phyloP scores from a whole-genome alignment of 495 filamentous ascomycete species.

The Trichocladium antarcticum region DNA sequence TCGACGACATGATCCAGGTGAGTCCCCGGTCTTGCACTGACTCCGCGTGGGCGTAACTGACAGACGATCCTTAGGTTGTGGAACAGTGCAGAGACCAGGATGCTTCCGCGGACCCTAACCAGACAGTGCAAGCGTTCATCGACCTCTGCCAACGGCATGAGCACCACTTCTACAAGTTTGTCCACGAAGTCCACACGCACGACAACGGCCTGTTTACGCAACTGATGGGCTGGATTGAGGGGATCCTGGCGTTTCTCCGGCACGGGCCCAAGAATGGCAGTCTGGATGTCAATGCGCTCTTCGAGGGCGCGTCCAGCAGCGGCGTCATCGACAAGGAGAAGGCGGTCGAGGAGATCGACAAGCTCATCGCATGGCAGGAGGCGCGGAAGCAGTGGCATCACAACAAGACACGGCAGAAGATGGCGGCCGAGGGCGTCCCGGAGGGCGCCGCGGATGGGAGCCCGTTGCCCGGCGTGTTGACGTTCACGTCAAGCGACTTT shows the following conservation, averaged over 20 bases:
- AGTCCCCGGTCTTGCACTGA: conserved; percentile 2
- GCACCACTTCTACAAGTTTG: conserved; percentile 95
- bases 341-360: conserved; percentile 71
- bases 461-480: conserved; percentile 28
- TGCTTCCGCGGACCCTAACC: conserved; percentile 87
- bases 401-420: conserved; percentile 96
- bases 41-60: background rate
- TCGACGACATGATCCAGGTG: conserved; percentile 75
- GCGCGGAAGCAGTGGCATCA: conserved; percentile 93
- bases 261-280: conserved; percentile 67
- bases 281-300: conserved; percentile 86
- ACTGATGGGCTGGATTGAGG: conserved; percentile 94
- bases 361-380: conserved; percentile 84
- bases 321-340: conserved; percentile 55
- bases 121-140: conserved; percentile 97
- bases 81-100: conserved; percentile 86
- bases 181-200: conserved; percentile 96
- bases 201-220: conserved; percentile 94
- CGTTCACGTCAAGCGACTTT: conserved; percentile 70
- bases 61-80: conserved; percentile 44
- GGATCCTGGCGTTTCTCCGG: conserved; percentile 87
- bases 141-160: conserved; percentile 93
- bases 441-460: conserved; percentile 36
- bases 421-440: conserved; percentile 66
- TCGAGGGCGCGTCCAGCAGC: conserved; percentile 62